Conservation (phyloP, 2,329 filamentous ascomycete species). For the Claviceps fusiformis region DNA sequence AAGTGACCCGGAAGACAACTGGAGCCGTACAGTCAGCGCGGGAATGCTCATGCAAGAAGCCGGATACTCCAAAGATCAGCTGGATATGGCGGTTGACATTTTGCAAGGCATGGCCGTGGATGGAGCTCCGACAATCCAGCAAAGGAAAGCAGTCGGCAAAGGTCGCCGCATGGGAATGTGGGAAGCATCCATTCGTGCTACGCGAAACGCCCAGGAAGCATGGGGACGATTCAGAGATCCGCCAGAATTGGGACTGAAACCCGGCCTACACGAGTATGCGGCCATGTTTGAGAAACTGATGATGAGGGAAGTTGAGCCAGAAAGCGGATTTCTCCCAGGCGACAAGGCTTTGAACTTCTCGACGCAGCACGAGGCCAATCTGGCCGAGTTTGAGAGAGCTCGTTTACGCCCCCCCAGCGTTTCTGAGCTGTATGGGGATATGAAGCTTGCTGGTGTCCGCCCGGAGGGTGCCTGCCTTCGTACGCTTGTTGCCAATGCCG, state of each 20-base stretch:
- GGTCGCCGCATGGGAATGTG: conserved; percentile 23
- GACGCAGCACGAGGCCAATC: conserved; percentile 29
- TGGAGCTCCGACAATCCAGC: conserved; percentile 42
- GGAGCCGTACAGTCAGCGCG: conserved; percentile 38
- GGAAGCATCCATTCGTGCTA: conserved; percentile 44
- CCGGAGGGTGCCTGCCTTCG: conserved; percentile 37
- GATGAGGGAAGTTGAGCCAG: conserved; percentile 15
- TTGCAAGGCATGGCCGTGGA: conserved; percentile 38
- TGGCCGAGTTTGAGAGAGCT: conserved; percentile 51
- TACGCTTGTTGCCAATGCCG: conserved; percentile 41
- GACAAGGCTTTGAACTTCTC: conserved; percentile 40
- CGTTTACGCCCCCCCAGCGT: conserved; percentile 47
- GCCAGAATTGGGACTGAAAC: conserved; percentile 19
- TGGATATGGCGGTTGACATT: conserved; percentile 36
- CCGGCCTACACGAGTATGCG: conserved; percentile 34
- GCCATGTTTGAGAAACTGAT: conserved; percentile 48
- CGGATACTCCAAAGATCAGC: conserved; percentile 34
- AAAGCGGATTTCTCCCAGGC: conserved; percentile 35
- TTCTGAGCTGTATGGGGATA: conserved; percentile 43
- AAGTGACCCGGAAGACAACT: conserved; percentile 34
- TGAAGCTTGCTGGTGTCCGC: conserved; percentile 35
- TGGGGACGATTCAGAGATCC: conserved; percentile 37
- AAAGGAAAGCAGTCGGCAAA: conserved; percentile 16
- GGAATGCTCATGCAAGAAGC: conserved; percentile 41
- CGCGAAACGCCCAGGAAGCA: conserved; percentile 47